phyloP scores from a whole-genome alignment of 169 alveolate species.

The Plasmodium relictum region DNA sequence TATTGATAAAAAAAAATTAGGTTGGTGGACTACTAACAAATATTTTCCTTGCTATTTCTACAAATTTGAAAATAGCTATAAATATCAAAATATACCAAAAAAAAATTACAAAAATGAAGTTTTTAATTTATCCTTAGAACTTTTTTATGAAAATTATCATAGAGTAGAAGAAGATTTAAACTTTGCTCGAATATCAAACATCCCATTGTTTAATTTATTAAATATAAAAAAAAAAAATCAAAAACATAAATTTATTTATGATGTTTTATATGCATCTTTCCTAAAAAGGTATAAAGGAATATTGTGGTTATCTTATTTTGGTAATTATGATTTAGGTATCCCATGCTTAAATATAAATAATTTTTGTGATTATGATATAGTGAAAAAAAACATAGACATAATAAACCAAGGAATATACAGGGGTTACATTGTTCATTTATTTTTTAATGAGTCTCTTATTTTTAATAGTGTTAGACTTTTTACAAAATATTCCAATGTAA shows the following conservation, averaged over 20 bases:
- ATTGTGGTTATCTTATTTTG: slow-evolving; percentile 79
- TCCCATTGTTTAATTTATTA: slow-evolving; percentile 79
- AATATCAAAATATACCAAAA: slow-evolving; percentile 76
- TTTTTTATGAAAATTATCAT: slow-evolving; percentile 78
- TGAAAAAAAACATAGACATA: slow-evolving; percentile 64
- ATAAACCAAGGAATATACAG: slow-evolving; percentile 82
- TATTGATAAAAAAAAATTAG: slow-evolving; percentile 73
- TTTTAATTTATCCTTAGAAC: slow-evolving; percentile 78
- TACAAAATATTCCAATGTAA: slow-evolving; percentile 76
- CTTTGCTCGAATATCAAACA: slow-evolving; percentile 80
- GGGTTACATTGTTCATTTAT: slow-evolving; percentile 83
- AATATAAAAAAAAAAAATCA: slow-evolving; percentile 76
- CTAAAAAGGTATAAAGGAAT: slow-evolving; percentile 82
- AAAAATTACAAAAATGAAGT: slow-evolving; percentile 33
- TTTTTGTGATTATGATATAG: slow-evolving; percentile 83
- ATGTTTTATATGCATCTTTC: slow-evolving; percentile 81
- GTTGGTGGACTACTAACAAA: slow-evolving; percentile 81
- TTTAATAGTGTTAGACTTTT: slow-evolving; percentile 80
- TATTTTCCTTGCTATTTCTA: slow-evolving; percentile 81
- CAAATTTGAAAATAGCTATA: slow-evolving; percentile 58
- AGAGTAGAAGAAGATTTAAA: slow-evolving; percentile 80
- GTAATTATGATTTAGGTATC: slow-evolving; percentile 76
- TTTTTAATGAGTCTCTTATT: slow-evolving; percentile 85
- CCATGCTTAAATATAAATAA: slow-evolving; percentile 73
- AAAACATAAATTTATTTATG: slow-evolving; percentile 80